Evolutionary conservation across 1,139 yeast genomes (phyloP).

Genomic region (Suhomyces yuchorum): DNA sequence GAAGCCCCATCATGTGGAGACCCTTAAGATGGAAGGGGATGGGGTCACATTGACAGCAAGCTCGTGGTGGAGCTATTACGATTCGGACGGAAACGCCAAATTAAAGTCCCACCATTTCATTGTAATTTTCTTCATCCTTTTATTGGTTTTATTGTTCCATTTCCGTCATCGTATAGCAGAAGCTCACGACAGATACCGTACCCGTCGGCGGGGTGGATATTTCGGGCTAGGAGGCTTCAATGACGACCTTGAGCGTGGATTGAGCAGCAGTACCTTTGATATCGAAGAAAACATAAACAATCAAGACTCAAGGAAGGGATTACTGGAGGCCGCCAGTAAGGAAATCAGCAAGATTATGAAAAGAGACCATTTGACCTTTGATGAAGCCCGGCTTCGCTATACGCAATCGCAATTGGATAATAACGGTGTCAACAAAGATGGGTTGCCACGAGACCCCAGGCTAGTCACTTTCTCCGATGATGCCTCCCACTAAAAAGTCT

Average conservation of each 20-base stretch:
- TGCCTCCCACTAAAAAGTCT: slow-evolving; percentile 1
- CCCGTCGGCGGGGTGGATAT: slow-evolving; percentile 16
- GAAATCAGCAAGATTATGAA: slow-evolving; percentile 59
- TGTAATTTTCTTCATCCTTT: slow-evolving; percentile 6
- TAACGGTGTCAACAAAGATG: slow-evolving; percentile 54
- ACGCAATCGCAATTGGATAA: slow-evolving; percentile 47
- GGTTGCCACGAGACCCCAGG: slow-evolving; percentile 44
- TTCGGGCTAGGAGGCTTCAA: slow-evolving; percentile 42
- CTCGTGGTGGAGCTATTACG: slow-evolving; percentile 8
- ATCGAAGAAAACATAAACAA: slow-evolving; percentile 47
- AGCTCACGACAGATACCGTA: slow-evolving; percentile 20
- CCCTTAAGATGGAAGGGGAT: slow-evolving; percentile 1
- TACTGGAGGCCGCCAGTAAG: slow-evolving; percentile 55
- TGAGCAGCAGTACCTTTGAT: slow-evolving; percentile 62
- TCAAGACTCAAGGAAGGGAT: slow-evolving; percentile 61
- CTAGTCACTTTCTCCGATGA: slow-evolving; percentile 34
- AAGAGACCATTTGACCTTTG: slow-evolving; percentile 53
- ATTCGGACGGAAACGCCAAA: slow-evolving; percentile 10
- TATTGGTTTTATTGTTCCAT: slow-evolving; percentile 15
- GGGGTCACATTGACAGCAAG: slow-evolving; percentile 1
- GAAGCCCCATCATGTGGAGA: not conserved
- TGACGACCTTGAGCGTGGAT: slow-evolving; percentile 66
- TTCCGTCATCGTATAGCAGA: slow-evolving; percentile 20
- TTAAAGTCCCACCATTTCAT: slow-evolving; percentile 11
- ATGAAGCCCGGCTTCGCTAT: slow-evolving; percentile 65